These are phyloP conservation scores for Limonium bicolor DNA, from an alignment of 148 eudicot genomes.

Conservation along the genomic window DNA sequence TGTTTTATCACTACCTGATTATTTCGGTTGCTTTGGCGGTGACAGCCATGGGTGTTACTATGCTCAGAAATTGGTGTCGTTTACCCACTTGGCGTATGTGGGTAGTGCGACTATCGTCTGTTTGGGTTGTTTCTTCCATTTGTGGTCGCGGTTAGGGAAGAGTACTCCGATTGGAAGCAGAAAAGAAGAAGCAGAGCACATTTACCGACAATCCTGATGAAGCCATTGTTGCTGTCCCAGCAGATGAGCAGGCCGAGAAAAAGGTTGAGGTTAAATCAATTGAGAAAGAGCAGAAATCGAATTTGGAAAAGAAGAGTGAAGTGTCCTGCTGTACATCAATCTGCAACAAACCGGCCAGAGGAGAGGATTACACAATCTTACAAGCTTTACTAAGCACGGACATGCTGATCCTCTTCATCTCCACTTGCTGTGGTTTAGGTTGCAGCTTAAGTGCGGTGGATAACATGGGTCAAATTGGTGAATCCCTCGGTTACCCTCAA, in stretches of 20 bases:
- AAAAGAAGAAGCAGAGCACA: background rate
- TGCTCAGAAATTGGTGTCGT: slow-evolving; percentile 9
- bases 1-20: slow-evolving; percentile 16
- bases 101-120: slow-evolving; percentile 4
- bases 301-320: background rate
- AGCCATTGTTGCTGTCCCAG: background rate
- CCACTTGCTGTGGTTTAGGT: slow-evolving; percentile 19
- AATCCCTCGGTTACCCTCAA: slow-evolving; percentile 18
- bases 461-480: slow-evolving; percentile 20
- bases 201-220: slow-evolving; percentile 1
- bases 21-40: slow-evolving; percentile 17
- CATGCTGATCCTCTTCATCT: slow-evolving; percentile 16
- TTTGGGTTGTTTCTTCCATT: slow-evolving; percentile 10
- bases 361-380: slow-evolving; percentile 20
- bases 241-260: background rate
- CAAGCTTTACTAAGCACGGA: slow-evolving; percentile 23
- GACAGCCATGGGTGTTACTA: slow-evolving; percentile 10
- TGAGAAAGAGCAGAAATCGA: too few relatives aligned
- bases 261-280: background rate
- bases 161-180: background rate
- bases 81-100: slow-evolving; percentile 8
- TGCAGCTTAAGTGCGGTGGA: slow-evolving; percentile 20
- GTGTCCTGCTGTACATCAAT: slow-evolving; percentile 8
- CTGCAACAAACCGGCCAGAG: slow-evolving; percentile 15
- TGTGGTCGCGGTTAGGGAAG: slow-evolving; percentile 10